phyloP scores from a whole-genome alignment of 441 rosid species.

The Jatropha multifida region DNA sequence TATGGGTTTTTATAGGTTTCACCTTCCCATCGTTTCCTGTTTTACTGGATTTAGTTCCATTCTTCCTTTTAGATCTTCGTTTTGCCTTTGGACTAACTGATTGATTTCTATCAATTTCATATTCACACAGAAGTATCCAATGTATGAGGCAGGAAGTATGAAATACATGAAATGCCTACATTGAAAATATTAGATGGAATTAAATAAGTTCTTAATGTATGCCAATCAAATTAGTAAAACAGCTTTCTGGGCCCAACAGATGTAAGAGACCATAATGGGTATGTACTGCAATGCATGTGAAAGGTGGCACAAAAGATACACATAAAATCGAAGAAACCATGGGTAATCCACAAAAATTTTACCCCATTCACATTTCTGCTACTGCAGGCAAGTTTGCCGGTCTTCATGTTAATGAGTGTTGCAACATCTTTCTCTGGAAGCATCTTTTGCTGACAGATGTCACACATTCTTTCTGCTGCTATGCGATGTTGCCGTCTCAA shows the following conservation, averaged over 20 bases:
- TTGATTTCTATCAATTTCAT: conserved; percentile 51
- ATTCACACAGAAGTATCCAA: conserved; percentile 87
- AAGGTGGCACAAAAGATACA: not conserved
- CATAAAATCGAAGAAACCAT: not conserved
- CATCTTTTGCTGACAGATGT: conserved; percentile 89
- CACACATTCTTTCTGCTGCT: conserved; percentile 87
- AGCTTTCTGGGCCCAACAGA: not conserved
- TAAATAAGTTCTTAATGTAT: conserved; percentile 6
- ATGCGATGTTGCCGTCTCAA: conserved; percentile 74
- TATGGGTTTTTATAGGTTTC: conserved; percentile 34
- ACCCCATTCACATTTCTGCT: conserved; percentile 84
- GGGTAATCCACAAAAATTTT: conserved; percentile 20
- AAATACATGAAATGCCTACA: conserved; percentile 87
- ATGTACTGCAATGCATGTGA: conserved; percentile 3
- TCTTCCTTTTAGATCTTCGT: conserved; percentile 57
- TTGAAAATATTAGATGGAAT: not conserved
- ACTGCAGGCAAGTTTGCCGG: conserved; percentile 76
- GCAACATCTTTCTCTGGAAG: conserved; percentile 89
- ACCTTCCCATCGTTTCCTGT: conserved; percentile 34
- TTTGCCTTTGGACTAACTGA: conserved; percentile 39
- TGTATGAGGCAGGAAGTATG: conserved; percentile 90
- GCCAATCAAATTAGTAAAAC: not conserved
- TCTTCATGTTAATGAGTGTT: conserved; percentile 66
- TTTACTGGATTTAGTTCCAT: conserved; percentile 41
- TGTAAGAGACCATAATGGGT: not conserved